Percentiles rank a stretch among this genome's conserved stretches.
Conservation (phyloP, 2,329 filamentous ascomycete species). For the Fusarium subtropicale region DNA sequence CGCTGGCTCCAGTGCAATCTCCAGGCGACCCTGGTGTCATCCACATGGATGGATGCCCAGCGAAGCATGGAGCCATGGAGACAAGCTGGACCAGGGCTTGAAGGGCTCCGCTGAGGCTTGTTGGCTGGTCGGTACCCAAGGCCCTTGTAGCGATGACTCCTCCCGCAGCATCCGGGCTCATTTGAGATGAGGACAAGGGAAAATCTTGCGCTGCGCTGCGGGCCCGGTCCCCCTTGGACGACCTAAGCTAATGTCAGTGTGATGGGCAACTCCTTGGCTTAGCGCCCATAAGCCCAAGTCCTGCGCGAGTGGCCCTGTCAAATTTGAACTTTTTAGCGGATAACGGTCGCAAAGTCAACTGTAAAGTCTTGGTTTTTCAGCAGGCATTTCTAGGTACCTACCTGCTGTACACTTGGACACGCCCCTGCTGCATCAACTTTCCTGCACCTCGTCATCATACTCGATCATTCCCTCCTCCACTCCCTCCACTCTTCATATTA, state of each 20-base stretch:
- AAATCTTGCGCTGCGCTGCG: slow-evolving; percentile 37
- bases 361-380: slow-evolving; percentile 38
- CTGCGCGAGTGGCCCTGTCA: slow-evolving; percentile 23
- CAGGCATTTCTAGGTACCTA: slow-evolving; percentile 25
- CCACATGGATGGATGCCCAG: slow-evolving; percentile 17
- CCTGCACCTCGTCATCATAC: slow-evolving; percentile 48
- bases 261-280: slow-evolving; percentile 22
- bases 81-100: slow-evolving; percentile 29
- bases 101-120: slow-evolving; percentile 40
- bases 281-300: slow-evolving; percentile 29
- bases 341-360: slow-evolving; percentile 32
- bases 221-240: slow-evolving; percentile 17
- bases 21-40: slow-evolving; percentile 36
- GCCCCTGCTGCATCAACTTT: slow-evolving; percentile 32
- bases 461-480: slow-evolving; percentile 45
- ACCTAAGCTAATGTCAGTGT: slow-evolving; percentile 32
- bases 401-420: slow-evolving; percentile 33
- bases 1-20: slow-evolving; percentile 45
- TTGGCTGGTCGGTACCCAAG: slow-evolving; percentile 39
- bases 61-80: slow-evolving; percentile 12
- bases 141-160: slow-evolving; percentile 44
- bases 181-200: slow-evolving; percentile 21
- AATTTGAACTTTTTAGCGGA: slow-evolving; percentile 27
- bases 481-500: slow-evolving; percentile 43
- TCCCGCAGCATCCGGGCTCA: slow-evolving; percentile 48